phyloP scores from a whole-genome alignment of 2,329 filamentous ascomycete genomes.

The Macrophomina phaseolina region DNA sequence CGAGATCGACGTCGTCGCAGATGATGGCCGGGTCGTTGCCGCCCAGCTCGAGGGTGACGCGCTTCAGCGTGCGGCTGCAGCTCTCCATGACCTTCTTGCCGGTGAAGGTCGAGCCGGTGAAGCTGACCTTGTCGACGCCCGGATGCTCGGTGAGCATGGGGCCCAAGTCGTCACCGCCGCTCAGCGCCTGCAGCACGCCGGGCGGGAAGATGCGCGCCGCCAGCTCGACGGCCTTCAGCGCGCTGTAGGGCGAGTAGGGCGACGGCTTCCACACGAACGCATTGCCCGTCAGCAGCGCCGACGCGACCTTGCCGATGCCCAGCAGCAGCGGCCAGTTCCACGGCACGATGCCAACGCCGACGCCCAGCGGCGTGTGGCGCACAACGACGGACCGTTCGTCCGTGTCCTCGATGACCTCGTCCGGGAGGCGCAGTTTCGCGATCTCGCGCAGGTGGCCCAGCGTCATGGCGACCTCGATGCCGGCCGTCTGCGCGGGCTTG shows the following conservation, averaged over 20 bases:
- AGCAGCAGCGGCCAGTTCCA: conserved; percentile 60
- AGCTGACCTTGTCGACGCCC: conserved; percentile 65
- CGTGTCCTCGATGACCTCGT: conserved; percentile 50
- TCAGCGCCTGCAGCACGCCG: conserved; percentile 65
- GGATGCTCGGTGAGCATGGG: conserved; percentile 65
- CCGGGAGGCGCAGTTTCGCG: conserved; percentile 40
- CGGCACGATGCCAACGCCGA: conserved; percentile 47
- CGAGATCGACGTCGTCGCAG: conserved; percentile 57
- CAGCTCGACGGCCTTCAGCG: conserved; percentile 65
- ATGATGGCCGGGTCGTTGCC: conserved; percentile 67
- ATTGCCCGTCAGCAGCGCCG: conserved; percentile 63
- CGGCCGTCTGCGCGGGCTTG: conserved; percentile 33
- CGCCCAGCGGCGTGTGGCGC: conserved; percentile 54
- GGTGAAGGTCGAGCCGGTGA: conserved; percentile 66
- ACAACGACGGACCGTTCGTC: conserved; percentile 55
- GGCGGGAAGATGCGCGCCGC: conserved; percentile 63
- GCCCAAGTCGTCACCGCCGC: conserved; percentile 65
- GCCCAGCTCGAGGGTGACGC: conserved; percentile 65
- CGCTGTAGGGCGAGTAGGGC: conserved; percentile 61
- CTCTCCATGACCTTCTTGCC: conserved; percentile 65
- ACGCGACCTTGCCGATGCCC: conserved; percentile 60
- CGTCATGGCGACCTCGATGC: conserved; percentile 30
- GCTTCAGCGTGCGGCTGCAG: conserved; percentile 62
- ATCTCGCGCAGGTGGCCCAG: conserved; percentile 42
- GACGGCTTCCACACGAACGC: conserved; percentile 63